phyloP scores from a whole-genome alignment of 495 filamentous ascomycete species.

The Hypoxylon fragiforme region DNA sequence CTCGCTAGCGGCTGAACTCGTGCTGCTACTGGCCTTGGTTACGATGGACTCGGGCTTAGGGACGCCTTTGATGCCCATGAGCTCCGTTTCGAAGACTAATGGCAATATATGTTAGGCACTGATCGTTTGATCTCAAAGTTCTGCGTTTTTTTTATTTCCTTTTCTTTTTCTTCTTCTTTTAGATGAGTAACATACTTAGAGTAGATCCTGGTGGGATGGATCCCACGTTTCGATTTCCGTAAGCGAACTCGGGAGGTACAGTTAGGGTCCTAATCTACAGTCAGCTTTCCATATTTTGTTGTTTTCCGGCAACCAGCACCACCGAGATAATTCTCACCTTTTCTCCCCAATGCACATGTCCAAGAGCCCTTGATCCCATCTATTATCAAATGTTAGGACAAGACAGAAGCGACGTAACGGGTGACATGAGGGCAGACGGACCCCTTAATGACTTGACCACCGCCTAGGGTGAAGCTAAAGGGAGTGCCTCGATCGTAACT shows the following conservation, averaged over 20 bases:
- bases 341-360: conserved; percentile 99
- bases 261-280: conserved; percentile 65
- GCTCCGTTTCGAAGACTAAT: conserved; percentile 87
- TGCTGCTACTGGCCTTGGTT: conserved; percentile 43
- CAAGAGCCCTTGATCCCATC: conserved; percentile 87
- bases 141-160: not conserved
- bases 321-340: conserved; percentile 41
- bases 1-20: conserved; percentile 29
- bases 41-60: conserved; percentile 55
- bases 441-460: conserved; percentile 85
- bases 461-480: conserved; percentile 76
- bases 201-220: conserved; percentile 80
- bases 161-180: no score
- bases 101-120: conserved; percentile 7
- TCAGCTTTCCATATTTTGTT: conserved; percentile 9
- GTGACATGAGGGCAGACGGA: no score
- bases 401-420: no score
- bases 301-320: not conserved
- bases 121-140: not conserved
- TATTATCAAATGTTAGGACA: conserved; percentile 35
- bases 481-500: conserved; percentile 75
- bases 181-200: conserved; percentile 62
- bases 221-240: conserved; percentile 74
- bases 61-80: conserved; percentile 85
- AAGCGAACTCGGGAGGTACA: conserved; percentile 84